Evolutionary conservation across 2,329 filamentous ascomycete species (phyloP), one percentile per base, ranked within the genome.

Genomic region (Trichoderma sp.): DNA sequence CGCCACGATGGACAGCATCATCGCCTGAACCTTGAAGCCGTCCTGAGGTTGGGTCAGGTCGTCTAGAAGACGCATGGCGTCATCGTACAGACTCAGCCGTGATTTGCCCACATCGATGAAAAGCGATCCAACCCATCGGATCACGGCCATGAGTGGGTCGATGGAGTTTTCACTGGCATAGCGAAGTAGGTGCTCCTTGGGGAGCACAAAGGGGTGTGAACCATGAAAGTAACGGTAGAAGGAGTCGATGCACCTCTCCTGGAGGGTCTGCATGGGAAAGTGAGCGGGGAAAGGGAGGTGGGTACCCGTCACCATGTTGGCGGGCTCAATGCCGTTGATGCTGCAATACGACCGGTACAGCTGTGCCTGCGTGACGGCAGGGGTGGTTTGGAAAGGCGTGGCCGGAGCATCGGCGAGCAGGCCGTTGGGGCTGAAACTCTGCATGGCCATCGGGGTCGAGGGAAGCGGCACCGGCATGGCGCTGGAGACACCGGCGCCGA

Each of bases 1-100:
- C 0, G 90, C 91, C 73, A 97, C 90, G 26, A 94, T 87, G 68
- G 94, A 87, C 4, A 97, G 84, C 58, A 97, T 82, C 78, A 96
- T 85, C 3, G 93, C 90, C 81, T 97, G 95, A 0, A 97, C 89
- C 4, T 91, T 83, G 77, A 89, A 93, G 0, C 87, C 88, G 73
- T 90, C 87, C 70, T 84, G 84, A 4, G 82, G 79, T 1, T 83
- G 82, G 4, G 81, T 80, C 0, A 84, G 82, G 47, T 84, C 81
- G 74, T 88, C 85, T 3, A 85, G 80, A 1, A 87, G 79, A 17
- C 84, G 83, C 74, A 87, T 81, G 4, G 88, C 88, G 76, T 91
- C 90, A 71, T 91, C 88, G 57, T 88, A 85, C 58, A 88, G 88
- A 26, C 82, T 82, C 1, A 84, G 83, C 23, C 85, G 79, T 36